Base-by-base conservation (phyloP, 257 asterid species). In the Parsonsia alboflavescens region DNA sequence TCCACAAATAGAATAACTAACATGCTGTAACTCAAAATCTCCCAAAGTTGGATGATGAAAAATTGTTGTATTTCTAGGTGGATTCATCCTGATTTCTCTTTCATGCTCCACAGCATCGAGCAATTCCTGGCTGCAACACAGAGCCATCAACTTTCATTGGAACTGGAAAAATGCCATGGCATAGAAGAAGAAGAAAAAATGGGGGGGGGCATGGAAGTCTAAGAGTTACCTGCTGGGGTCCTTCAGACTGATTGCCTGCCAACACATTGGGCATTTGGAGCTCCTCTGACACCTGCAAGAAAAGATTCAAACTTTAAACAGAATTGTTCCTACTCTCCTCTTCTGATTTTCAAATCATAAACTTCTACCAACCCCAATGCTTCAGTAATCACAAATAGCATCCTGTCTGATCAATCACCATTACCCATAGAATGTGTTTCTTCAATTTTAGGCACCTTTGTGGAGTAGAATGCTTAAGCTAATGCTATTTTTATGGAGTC, bases 31-130 rank as follows among this genome's bases (percentile, higher is more conserved):
- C 86, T 92, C 98, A 65, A 95, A 92, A 85, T 95, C 96, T 42
- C 97, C 98, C 58, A 95, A 84, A 46, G 98, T 88, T 56, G 99
- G 99, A 82, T 95, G 99, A 83, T 91, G 98, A 80, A 92, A 92
- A 64, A 92, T 90, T 52, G 97, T 80, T 1, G 97, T 80, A 78
- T 84, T 95, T 85, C 98, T 85, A 21, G 96, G 93, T 39, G 96
- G 98, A 80, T 89, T 95, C 92, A 86, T 89, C 74, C 91, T 82
- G n/a, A 90, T 63, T 63, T 87, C 88, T 81, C 93, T 86, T 84
- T 95, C 99, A 59, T 87, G 92, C 91, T 90, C 98, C 76, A 95
- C 90, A 16, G 94, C 97, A 58, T 92, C 96, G 58, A 95, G 96
- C 89, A 95, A 80, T 77, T 95, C 99, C 75, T 95, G 99, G 90